Evolutionary conservation across 2,329 filamentous ascomycete genomes (phyloP), one percentile per base, ranked within the genome.

Genomic region (Alternaria viburni): DNA sequence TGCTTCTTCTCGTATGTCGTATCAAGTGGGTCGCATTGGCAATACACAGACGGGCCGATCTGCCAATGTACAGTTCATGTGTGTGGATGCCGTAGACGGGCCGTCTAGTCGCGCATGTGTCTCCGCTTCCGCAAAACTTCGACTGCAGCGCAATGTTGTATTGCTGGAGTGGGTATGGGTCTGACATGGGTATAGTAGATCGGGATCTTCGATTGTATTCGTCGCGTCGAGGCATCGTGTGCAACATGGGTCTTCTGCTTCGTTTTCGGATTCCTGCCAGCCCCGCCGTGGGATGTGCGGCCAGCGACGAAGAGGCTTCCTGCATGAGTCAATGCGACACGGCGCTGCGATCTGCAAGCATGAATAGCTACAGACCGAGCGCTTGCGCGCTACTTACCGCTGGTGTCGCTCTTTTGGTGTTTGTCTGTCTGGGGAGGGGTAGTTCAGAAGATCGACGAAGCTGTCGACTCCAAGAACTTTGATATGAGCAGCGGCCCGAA

Each of bases 191-290:
- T n/a, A n/a, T n/a, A n/a, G n/a, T 9, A 10, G 45, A 43, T 50
- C 44, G 43, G 54, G 1, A 3, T 32, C 30, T 13, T 10, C 17
- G 26, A 30, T 30, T n/a, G n/a, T 13, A 8, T 41, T 44, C 30
- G 28, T 25, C 45, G 45, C 50, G 30, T 56, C 50, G 51, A 44
- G 56, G 28, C 44, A 57, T 57, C 32, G 47, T 36, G 46, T 49
- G 51, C 55, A 47, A 30, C 51, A 44, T 25, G 19, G 50, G 28
- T 21, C 43, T n/a, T 65, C 32, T 54, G 60, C 43, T 64, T 56
- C 46, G 21, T 49, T 28, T 45, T 32, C 62, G 65, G 59, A 56
- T 62, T 26, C 25, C 21, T 41, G 55, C 52, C 41, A 30, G 43
- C 54, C 47, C 46, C 52, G 46, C 19, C 45, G 26, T 47, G 15